Evolutionary conservation across 177 flowering plant genomes (phyloP).

Genomic region (Vitis hybrid): DNA sequence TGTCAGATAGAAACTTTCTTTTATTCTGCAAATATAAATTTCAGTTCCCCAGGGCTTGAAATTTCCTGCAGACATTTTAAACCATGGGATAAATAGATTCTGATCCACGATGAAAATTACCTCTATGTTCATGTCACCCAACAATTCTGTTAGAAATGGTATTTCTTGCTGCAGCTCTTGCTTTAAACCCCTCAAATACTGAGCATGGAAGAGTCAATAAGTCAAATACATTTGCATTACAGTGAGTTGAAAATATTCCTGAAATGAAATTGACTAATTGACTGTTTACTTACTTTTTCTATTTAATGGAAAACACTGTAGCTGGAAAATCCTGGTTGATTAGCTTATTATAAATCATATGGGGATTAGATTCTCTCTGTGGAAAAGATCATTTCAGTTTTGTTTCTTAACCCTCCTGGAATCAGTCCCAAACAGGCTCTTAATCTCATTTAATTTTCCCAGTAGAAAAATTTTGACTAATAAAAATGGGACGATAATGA

Average conservation of each 20-base stretch:
- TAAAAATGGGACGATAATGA: too few species aligned
- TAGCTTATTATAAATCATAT: not conserved
- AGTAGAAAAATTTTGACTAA: too few species aligned
- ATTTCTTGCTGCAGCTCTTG: conserved; percentile 59
- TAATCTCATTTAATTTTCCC: too few species aligned
- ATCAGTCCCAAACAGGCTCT: too few species aligned
- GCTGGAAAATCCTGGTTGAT: not conserved
- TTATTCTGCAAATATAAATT: not conserved
- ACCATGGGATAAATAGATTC: not conserved
- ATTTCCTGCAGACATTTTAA: not conserved
- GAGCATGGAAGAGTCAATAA: conserved; percentile 18
- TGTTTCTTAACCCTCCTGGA: too few species aligned
- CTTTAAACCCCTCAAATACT: conserved; percentile 63
- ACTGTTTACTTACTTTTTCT: not conserved
- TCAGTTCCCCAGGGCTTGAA: not conserved
- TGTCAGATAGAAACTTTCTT: not conserved
- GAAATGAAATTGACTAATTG: not conserved
- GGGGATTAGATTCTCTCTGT: too few species aligned
- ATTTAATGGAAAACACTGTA: not conserved
- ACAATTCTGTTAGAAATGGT: conserved; percentile 49
- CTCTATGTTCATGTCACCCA: conserved; percentile 44
- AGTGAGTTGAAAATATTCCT: not conserved
- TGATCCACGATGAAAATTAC: conserved; percentile 29
- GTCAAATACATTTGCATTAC: not conserved
- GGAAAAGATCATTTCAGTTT: too few species aligned